Percentiles rank a stretch among this genome's conserved stretches.
Evolutionary conservation across 768 basidiomycete genomes (phyloP).

Genomic region (Glaciozyma antarctica): DNA sequence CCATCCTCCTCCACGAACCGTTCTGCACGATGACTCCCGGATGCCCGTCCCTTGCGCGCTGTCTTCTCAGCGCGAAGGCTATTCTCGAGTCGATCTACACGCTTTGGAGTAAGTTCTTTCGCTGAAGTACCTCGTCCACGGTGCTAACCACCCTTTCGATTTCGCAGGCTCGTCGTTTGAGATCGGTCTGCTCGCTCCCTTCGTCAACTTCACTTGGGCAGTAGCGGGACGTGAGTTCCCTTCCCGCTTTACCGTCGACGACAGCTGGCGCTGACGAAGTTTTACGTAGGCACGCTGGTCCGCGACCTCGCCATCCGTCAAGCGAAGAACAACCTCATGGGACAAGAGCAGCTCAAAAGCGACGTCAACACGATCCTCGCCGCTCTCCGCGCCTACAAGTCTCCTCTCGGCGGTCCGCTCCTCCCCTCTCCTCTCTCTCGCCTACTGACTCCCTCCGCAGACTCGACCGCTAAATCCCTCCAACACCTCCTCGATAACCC

Average conservation of each 20-base stretch:
- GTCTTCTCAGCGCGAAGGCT: conserved; percentile 13
- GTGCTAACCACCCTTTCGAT: too few species aligned
- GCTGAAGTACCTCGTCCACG: not conserved
- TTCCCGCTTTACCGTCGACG: not conserved
- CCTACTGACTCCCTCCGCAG: not conserved
- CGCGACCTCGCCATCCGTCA: conserved; percentile 28
- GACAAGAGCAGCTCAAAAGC: conserved; percentile 1
- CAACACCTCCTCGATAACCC: conserved; percentile 16
- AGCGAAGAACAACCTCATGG: not conserved
- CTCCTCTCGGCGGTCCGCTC: conserved; percentile 19
- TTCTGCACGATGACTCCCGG: conserved; percentile 11
- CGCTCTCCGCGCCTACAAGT: conserved; percentile 14
- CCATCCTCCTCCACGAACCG: conserved; percentile 32
- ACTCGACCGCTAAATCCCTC: conserved; percentile 7
- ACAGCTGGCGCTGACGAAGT: not conserved
- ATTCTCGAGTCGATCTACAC: conserved; percentile 24
- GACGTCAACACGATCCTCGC: conserved; percentile 16
- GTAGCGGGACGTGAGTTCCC: conserved; percentile 20
- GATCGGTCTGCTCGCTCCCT: conserved; percentile 22
- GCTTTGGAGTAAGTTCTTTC: conserved; percentile 1
- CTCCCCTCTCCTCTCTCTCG: not conserved
- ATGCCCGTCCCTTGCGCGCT: conserved; percentile 19
- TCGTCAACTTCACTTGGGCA: conserved; percentile 21
- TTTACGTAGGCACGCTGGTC: conserved; percentile 23
- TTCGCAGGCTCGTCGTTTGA: conserved; percentile 16